Conservation (phyloP, 768 basidiomycete species). For the Rhodosporidiobolus odoratus region DNA sequence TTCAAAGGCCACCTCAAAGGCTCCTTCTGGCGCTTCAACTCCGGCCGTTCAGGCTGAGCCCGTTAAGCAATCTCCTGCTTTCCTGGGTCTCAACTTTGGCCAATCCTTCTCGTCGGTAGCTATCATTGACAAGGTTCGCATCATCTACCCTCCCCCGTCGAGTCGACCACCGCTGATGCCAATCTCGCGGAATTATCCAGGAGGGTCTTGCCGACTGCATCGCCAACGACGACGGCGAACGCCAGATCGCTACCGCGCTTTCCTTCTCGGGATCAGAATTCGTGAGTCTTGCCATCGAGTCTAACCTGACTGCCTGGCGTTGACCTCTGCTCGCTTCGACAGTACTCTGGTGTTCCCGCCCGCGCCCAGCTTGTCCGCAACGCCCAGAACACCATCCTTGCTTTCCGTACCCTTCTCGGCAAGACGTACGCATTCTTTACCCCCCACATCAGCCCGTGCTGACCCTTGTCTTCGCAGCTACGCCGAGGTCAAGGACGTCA, state of each 20-base stretch:
- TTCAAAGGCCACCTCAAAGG: slow-evolving; percentile 23
- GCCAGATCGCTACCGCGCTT: slow-evolving; percentile 91
- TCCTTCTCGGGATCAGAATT: slow-evolving; percentile 54
- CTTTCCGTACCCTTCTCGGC: slow-evolving; percentile 86
- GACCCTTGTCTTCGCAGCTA: slow-evolving; percentile 22
- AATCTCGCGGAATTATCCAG: slow-evolving; percentile 48
- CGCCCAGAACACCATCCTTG: slow-evolving; percentile 84
- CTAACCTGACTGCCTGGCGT: too few species aligned
- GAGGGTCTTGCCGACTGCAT: slow-evolving; percentile 90
- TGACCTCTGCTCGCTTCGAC: slow-evolving; percentile 7
- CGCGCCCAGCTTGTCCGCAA: slow-evolving; percentile 94
- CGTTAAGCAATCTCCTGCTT: slow-evolving; percentile 38
- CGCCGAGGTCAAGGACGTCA: slow-evolving; percentile 39
- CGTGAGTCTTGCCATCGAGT: not conserved
- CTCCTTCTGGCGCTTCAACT: slow-evolving; percentile 30
- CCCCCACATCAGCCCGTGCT: not conserved
- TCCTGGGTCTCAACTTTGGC: slow-evolving; percentile 93
- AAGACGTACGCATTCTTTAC: slow-evolving; percentile 60
- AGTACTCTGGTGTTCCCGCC: slow-evolving; percentile 96
- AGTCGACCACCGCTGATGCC: not conserved
- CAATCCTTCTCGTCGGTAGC: slow-evolving; percentile 93
- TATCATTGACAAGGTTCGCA: slow-evolving; percentile 76
- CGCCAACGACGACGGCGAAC: slow-evolving; percentile 96
- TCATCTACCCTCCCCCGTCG: slow-evolving; percentile 1
- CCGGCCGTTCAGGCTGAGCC: slow-evolving; percentile 22